Evolutionary conservation across 2,329 filamentous ascomycete species (phyloP).

Genomic region (Arthrobotrys megalospora): DNA sequence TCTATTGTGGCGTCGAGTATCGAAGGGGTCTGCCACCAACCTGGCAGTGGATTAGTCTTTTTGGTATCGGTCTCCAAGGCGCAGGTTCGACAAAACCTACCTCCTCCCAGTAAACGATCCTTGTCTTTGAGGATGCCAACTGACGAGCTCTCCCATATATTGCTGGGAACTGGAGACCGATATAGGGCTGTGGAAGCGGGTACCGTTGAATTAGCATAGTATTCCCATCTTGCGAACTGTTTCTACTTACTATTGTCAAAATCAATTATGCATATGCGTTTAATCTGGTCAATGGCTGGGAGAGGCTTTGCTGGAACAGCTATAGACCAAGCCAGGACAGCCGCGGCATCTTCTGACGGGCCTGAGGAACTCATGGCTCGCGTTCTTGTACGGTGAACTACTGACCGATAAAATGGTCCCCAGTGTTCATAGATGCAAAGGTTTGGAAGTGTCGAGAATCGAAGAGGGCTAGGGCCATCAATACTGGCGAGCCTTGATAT

Average conservation of each 20-base stretch:
- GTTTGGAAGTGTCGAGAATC: not conserved
- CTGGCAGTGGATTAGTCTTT: not conserved
- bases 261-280: constrained; percentile 54
- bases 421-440: not conserved
- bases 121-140: constrained; percentile 49
- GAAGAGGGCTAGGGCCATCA: not conserved
- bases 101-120: constrained; percentile 51
- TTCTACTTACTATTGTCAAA: constrained; percentile 57
- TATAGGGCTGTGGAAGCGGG: constrained; percentile 31
- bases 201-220: not conserved
- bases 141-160: constrained; percentile 51
- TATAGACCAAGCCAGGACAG: constrained; percentile 42
- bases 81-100: constrained; percentile 7
- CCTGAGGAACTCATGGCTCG: constrained; percentile 34
- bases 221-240: not conserved
- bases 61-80: not conserved
- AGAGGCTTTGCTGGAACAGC: constrained; percentile 34
- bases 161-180: constrained; percentile 56
- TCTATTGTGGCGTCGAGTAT: constrained; percentile 53
- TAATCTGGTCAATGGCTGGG: constrained; percentile 30
- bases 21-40: constrained; percentile 60
- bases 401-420: not conserved
- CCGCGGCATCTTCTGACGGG: not conserved
- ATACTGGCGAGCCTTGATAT: constrained; percentile 1
- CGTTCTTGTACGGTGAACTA: not conserved